Evolutionary conservation across 2,329 filamentous ascomycete species (phyloP), one percentile per base, ranked within the genome.

Genomic region (Diaporthe capsici): DNA sequence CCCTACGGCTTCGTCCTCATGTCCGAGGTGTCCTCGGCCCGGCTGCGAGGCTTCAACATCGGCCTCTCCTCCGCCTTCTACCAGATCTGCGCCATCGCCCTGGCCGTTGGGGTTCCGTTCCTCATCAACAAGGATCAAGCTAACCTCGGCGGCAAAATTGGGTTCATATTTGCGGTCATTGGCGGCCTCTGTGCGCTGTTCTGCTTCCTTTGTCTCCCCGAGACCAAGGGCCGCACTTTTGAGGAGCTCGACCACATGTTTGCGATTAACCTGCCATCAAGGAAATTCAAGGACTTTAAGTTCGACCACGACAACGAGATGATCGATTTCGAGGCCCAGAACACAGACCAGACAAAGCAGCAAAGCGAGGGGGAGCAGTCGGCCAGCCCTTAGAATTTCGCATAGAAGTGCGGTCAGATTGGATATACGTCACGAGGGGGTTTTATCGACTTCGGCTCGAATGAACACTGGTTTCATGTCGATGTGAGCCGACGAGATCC

Each of bases 61-160:
- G 80, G 77, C 0, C 58, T 82, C 12, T 79, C 81, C 1, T 80
- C 78, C 4, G 78, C 80, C 13, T 76, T 51, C 5, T 79, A 78
- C 58, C 79, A 79, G 61, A 68, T 81, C 10, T 80, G 75, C 73
- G 80, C 81, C 28, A 82, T 84, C 7, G 75, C 82, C 17, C 79
- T 82, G 28, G 80, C 81, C 0, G 80, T 84, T 8, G 79, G 81
- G 2, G 83, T 84, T 15, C 82, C 82, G 17, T 84, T 82, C 58
- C 79, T 80, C n/a, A 82, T 85, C 79, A 83, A 83, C 51, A 76
- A 78, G 10, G 79, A 81, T 31, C 76, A 81, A 78, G 83, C 71
- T 78, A 82, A 85, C 71, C 78, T 81, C 78, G 63, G 79, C 1
- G 83, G 81, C 12, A 83, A 82, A 63, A 78, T 81, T 1, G 83